Conservation (phyloP, 352 stramenopile species). For the Pythium phragmitis region DNA sequence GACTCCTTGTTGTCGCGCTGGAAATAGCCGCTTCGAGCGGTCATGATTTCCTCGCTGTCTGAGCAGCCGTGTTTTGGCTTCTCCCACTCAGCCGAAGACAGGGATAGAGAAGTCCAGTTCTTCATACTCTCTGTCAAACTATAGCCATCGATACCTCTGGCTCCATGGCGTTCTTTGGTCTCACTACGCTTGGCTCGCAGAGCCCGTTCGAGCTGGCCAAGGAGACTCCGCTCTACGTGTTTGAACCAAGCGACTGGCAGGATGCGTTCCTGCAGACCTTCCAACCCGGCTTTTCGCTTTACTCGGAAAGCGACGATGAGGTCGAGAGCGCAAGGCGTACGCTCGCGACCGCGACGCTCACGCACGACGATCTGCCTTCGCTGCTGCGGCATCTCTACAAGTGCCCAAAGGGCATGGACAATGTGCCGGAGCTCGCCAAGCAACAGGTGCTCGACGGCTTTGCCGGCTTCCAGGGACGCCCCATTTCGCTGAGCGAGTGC, state of each 20-base stretch:
- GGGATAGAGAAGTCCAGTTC: neutral
- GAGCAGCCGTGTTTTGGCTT: too few species aligned
- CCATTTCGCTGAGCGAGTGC: slow-evolving; percentile 29
- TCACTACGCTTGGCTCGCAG: slow-evolving; percentile 58
- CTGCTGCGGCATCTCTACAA: slow-evolving; percentile 61
- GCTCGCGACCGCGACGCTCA: slow-evolving; percentile 36
- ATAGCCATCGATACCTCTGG: neutral
- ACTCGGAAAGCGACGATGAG: slow-evolving; percentile 62
- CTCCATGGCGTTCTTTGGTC: slow-evolving; percentile 67
- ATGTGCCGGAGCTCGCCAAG: slow-evolving; percentile 35
- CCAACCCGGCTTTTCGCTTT: slow-evolving; percentile 46
- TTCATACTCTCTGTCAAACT: neutral
- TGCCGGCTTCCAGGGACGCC: slow-evolving; percentile 2
- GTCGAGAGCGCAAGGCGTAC: slow-evolving; percentile 29
- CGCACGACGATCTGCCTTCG: slow-evolving; percentile 34
- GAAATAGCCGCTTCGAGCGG: too few species aligned
- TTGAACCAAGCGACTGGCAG: slow-evolving; percentile 55
- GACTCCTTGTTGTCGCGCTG: too few species aligned
- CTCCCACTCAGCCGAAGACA: too few species aligned
- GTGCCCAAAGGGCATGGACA: slow-evolving; percentile 52
- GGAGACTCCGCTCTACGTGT: slow-evolving; percentile 56
- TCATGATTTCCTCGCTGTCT: too few species aligned
- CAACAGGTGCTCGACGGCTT: slow-evolving; percentile 34
- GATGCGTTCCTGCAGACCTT: slow-evolving; percentile 58
- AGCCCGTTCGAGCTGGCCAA: slow-evolving; percentile 53